Percentiles rank a stretch among this genome's conserved stretches.
Conservation (phyloP, 768 basidiomycete genomes). For the Tulasnella sp. region DNA sequence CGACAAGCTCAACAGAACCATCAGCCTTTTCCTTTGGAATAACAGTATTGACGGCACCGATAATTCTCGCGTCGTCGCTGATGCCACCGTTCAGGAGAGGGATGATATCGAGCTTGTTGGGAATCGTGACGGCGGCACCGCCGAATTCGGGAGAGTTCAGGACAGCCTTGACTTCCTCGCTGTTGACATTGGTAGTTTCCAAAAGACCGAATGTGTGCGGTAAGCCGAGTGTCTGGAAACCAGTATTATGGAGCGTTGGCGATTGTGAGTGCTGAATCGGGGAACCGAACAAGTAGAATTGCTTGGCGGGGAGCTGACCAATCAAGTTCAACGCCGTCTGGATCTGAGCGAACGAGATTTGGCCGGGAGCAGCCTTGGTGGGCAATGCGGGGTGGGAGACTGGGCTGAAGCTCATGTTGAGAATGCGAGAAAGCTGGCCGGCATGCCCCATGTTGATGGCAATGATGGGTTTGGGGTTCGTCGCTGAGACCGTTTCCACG, state of each 20-base stretch:
- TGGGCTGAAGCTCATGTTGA: constrained; percentile 78
- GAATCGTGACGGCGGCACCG: constrained; percentile 94
- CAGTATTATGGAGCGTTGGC: constrained; percentile 87
- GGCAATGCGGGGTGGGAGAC: constrained; percentile 85
- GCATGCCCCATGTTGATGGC: constrained; percentile 87
- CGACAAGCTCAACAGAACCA: constrained; percentile 45
- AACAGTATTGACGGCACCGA: constrained; percentile 95
- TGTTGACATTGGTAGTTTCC: constrained; percentile 55
- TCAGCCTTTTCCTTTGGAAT: constrained; percentile 38
- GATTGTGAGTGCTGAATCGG: constrained; percentile 87
- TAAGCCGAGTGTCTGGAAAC: constrained; percentile 64
- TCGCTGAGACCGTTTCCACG: constrained; percentile 35
- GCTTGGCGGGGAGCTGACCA: constrained; percentile 59
- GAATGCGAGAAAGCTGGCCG: constrained; percentile 82
- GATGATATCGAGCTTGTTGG: constrained; percentile 85
- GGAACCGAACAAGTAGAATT: constrained; percentile 78
- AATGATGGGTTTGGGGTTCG: constrained; percentile 64
- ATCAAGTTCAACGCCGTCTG: constrained; percentile 69
- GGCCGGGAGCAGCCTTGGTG: constrained; percentile 80
- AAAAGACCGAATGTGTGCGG: constrained; percentile 72
- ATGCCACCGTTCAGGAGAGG: constrained; percentile 58
- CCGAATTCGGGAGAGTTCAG: constrained; percentile 66
- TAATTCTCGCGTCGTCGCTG: constrained; percentile 65
- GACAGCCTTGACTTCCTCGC: constrained; percentile 40
- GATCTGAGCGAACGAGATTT: constrained; percentile 78